Conservation (phyloP, 768 basidiomycete genomes). For the Neoboletus magnificus region DNA sequence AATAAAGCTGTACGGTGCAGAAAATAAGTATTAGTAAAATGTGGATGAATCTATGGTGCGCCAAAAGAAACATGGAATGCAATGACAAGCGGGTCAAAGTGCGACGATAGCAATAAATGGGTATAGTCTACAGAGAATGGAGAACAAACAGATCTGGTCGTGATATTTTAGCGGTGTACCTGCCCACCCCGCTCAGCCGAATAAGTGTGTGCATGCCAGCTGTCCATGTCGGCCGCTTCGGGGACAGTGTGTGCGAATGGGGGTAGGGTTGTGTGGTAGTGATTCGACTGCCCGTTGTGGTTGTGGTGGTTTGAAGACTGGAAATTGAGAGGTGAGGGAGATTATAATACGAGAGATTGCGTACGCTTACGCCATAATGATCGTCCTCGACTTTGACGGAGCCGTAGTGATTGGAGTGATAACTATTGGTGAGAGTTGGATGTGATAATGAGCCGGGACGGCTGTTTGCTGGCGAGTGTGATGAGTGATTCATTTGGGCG, state of each 20-base stretch:
- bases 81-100: conserved; percentile 14
- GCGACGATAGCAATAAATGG: conserved; percentile 34
- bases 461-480: conserved; percentile 49
- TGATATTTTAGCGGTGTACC: conserved; percentile 48
- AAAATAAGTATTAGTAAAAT: conserved; percentile 35
- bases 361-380: conserved; percentile 46
- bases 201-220: conserved; percentile 53
- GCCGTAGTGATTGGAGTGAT: conserved; percentile 47
- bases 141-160: not conserved
- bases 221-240: conserved; percentile 46
- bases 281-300: conserved; percentile 35
- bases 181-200: conserved; percentile 61
- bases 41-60: conserved; percentile 29
- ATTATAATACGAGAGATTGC: not conserved
- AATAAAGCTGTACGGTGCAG: conserved; percentile 34
- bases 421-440: conserved; percentile 39
- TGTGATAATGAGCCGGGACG: conserved; percentile 41
- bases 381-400: conserved; percentile 71
- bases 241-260: conserved; percentile 45
- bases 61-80: conserved; percentile 12
- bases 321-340: not conserved
- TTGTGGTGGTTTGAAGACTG: conserved; percentile 32
- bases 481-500: conserved; percentile 59
- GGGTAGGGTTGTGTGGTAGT: conserved; percentile 43
- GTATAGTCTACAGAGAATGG: conserved; percentile 31